Base-by-base conservation (phyloP, 345 rosid genomes). In the Citrus trifoliata region DNA sequence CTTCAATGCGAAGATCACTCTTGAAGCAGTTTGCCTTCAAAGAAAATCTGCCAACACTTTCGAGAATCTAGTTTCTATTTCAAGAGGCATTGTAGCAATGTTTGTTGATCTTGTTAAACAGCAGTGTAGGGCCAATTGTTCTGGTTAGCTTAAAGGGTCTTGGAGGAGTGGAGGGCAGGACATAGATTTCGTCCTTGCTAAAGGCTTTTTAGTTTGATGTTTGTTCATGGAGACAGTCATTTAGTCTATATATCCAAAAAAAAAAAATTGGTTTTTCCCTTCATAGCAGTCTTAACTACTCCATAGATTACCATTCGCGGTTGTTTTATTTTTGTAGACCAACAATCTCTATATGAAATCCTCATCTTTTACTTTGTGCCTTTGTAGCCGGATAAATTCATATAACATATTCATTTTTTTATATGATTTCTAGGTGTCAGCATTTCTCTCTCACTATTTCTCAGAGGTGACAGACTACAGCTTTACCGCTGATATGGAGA, bases 401-500 rank as follows among this genome's bases (percentile, higher is more conserved):
- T 66, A 56, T 51, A 32, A 56, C 42, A 33, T 22, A 65, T 9
- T 33, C 67, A 19, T 53, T 81, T 71, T 73, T 73, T 73, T 61
- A 6, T 72, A 38, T 76, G 75, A 65, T 76, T 24, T 80, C 9
- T 71, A 96, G 99, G 95, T 96, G 80, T 93, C 99, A 61, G 99
- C 99, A 81, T 96, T 94, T 86, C 98, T 96, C 71, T 83, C 93
- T 51, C 85, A 94, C 81, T 86, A 90, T 84, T 96, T 96, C 84
- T 84, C 97, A 0, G 99, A 96, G 89, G 94, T 94, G 81, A 89
- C 95, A 32, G 98, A 96, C 86, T 94, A 91, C 81, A 90, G 98
- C 87, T 96, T 96, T 80, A 96, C 99, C 69, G 97, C 99, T 82
- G 99, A 94, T 82, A 91, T 94, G 99, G 99, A 96, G 88, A 85